Percentiles rank a stretch among this genome's conserved stretches.
Evolutionary conservation across 192 early-diverging fungal genomes (phyloP).

Genomic region (Coemansia sp.): DNA sequence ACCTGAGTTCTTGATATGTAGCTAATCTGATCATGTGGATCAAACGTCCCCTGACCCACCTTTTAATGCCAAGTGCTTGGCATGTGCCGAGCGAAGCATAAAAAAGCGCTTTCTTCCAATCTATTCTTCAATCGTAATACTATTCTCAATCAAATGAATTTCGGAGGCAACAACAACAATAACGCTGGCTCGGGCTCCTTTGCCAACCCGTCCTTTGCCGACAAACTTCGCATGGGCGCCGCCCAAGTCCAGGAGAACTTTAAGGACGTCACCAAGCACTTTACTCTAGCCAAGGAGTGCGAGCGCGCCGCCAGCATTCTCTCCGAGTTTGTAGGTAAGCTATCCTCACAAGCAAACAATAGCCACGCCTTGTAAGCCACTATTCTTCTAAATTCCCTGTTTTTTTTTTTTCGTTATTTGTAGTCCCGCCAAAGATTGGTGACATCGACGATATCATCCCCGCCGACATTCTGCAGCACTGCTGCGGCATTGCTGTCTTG

Average conservation of each 20-base stretch:
- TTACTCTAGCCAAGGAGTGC: slow-evolving; percentile 51
- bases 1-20: background rate
- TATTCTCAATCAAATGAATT: slow-evolving; percentile 22
- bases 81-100: no score
- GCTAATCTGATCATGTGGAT: background rate
- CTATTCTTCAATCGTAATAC: background rate
- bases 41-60: background rate
- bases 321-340: slow-evolving; percentile 33
- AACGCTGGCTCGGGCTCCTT: slow-evolving; percentile 19
- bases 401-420: background rate
- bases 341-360: background rate
- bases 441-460: slow-evolving; percentile 70
- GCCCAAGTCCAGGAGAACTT: slow-evolving; percentile 45
- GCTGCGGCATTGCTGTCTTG: slow-evolving; percentile 89
- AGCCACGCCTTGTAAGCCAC: background rate
- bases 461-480: slow-evolving; percentile 63
- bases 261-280: slow-evolving; percentile 38
- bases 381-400: background rate
- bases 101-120: background rate
- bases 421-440: slow-evolving; percentile 49
- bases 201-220: slow-evolving; percentile 38
- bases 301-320: slow-evolving; percentile 50
- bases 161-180: slow-evolving; percentile 28
- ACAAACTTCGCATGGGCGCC: slow-evolving; percentile 53
- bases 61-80: background rate